Conservation (phyloP, 2,329 filamentous ascomycete species). For the Cytospora piceicola region DNA sequence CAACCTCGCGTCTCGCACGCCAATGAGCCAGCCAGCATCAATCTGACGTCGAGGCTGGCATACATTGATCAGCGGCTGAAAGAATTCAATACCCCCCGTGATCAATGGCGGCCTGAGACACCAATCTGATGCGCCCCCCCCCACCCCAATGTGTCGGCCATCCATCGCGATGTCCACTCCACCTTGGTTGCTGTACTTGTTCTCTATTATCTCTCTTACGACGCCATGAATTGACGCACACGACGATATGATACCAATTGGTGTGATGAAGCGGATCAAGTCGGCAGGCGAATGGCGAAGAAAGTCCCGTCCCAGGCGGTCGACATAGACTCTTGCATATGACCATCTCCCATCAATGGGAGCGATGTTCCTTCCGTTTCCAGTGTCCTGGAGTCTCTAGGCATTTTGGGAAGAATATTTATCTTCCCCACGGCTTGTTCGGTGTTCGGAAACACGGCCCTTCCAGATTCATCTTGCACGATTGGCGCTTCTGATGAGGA, state of each 20-base stretch:
- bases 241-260: slow-evolving; percentile 20
- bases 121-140: slow-evolving; percentile 50
- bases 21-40: slow-evolving; percentile 44
- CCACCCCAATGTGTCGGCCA: background rate
- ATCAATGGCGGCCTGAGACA: slow-evolving; percentile 53
- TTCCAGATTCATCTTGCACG: slow-evolving; percentile 5
- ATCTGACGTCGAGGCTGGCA: slow-evolving; percentile 56
- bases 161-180: background rate
- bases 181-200: slow-evolving; percentile 34
- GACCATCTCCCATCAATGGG: background rate
- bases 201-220: slow-evolving; percentile 29
- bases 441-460: slow-evolving; percentile 2
- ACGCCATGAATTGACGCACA: slow-evolving; percentile 18
- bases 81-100: slow-evolving; percentile 53
- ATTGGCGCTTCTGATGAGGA: background rate
- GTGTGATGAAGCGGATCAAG: slow-evolving; percentile 5
- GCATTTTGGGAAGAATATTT: background rate
- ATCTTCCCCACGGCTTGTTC: slow-evolving; percentile 9
- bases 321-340: background rate
- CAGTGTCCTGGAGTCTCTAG: background rate
- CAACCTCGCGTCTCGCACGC: slow-evolving; percentile 45
- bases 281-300: slow-evolving; percentile 20
- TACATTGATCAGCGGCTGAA: slow-evolving; percentile 63
- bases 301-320: slow-evolving; percentile 1
- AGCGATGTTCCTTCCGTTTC: background rate